A percentile compares a stretch with the other conserved stretches of the same genome.
These are phyloP conservation scores for Ogataea parapolymorpha DNA, from an alignment of 805 yeast genomes.

Conservation along the genomic window DNA sequence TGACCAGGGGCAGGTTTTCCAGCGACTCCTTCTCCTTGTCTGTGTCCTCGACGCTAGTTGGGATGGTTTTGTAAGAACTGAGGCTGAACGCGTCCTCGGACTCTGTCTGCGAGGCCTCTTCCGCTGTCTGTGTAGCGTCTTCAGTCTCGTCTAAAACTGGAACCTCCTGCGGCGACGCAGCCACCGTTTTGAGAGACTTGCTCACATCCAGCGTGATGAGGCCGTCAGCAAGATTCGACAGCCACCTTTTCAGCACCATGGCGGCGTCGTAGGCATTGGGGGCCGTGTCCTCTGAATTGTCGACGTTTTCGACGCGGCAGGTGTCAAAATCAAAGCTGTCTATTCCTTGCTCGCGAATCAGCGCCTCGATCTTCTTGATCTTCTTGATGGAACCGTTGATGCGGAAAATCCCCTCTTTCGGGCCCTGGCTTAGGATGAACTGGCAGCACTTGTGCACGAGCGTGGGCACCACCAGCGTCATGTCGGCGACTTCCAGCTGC, in stretches of 20 bases:
- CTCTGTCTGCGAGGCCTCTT: slow-evolving; percentile 7
- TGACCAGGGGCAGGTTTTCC: slow-evolving; percentile 26
- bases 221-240: slow-evolving; percentile 30
- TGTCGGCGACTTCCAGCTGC: slow-evolving; percentile 8
- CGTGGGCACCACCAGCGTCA: slow-evolving; percentile 27
- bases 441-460: slow-evolving; percentile 32
- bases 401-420: slow-evolving; percentile 36
- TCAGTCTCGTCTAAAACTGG: not conserved
- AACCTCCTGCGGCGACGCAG: not conserved
- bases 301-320: slow-evolving; percentile 16
- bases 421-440: slow-evolving; percentile 23
- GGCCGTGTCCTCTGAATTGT: slow-evolving; percentile 12
- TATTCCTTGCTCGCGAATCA: slow-evolving; percentile 23
- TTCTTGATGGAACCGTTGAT: slow-evolving; percentile 36
- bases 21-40: slow-evolving; percentile 7
- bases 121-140: not conserved
- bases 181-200: slow-evolving; percentile 16
- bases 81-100: slow-evolving; percentile 14
- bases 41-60: slow-evolving; percentile 2
- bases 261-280: slow-evolving; percentile 35
- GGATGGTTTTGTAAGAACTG: slow-evolving; percentile 7
- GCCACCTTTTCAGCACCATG: slow-evolving; percentile 36
- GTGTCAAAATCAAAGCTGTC: slow-evolving; percentile 18
- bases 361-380: slow-evolving; percentile 29
- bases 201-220: slow-evolving; percentile 27